These are phyloP conservation scores for Claviceps spartinae DNA, from an alignment of 2,329 filamentous ascomycete species.

Conservation along the genomic window DNA sequence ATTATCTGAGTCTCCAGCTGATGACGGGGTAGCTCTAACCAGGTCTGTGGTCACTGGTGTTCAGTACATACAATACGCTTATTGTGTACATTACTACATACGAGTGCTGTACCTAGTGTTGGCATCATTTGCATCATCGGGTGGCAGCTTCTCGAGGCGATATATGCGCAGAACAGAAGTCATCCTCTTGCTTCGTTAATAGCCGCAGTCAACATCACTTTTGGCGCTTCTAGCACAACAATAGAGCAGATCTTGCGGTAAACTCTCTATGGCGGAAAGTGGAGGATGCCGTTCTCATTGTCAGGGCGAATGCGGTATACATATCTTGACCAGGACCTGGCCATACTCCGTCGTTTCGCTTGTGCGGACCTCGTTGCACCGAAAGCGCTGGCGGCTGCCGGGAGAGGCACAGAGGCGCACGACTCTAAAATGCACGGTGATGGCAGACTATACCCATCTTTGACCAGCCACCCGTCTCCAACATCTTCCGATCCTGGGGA, in stretches of 20 bases:
- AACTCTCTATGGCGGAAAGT: neutral
- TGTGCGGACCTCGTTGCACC: neutral
- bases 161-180: neutral
- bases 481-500: neutral
- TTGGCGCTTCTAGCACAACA: too few relatives aligned
- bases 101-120: neutral
- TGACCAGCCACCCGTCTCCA: constrained; percentile 2
- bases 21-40: neutral
- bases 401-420: constrained; percentile 5
- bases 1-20: neutral
- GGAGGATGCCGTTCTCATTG: neutral
- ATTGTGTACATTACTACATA: neutral
- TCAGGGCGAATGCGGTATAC: neutral
- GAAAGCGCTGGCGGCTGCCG: neutral
- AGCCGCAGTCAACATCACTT: neutral
- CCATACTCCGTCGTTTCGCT: too few relatives aligned
- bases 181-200: neutral
- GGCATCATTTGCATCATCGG: neutral
- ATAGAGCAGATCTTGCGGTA: neutral
- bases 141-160: neutral
- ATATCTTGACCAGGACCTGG: neutral
- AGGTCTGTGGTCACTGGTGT: neutral
- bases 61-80: too few relatives aligned
- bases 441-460: constrained; percentile 4
- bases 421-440: neutral